Evolutionary conservation across 257 asterid species (phyloP).

Genomic region (Mitragyna speciosa): DNA sequence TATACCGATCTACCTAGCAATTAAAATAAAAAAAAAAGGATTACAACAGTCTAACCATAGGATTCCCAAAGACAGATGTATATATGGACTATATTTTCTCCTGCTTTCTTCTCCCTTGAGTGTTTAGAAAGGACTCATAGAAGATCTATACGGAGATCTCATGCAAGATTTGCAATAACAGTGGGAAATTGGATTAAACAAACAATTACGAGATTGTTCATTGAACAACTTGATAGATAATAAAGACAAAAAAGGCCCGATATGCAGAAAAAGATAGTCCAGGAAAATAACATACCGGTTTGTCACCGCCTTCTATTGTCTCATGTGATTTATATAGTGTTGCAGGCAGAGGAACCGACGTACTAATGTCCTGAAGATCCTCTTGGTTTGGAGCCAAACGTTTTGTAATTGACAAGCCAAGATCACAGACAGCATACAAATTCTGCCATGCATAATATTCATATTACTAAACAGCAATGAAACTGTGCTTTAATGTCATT

Average conservation of each 20-base stretch:
- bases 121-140: neutral
- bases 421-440: slow-evolving; percentile 72
- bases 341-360: slow-evolving; percentile 57
- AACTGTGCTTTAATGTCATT: neutral
- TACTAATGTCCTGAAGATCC: slow-evolving; percentile 53
- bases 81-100: neutral
- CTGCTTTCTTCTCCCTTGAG: neutral
- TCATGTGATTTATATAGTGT: slow-evolving; percentile 56
- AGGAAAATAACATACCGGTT: slow-evolving; percentile 45
- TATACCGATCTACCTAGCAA: no score
- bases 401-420: slow-evolving; percentile 70
- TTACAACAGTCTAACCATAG: neutral
- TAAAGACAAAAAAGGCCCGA: slow-evolving; percentile 4
- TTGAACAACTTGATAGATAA: neutral
- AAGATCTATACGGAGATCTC: neutral
- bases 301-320: slow-evolving; percentile 47
- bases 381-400: slow-evolving; percentile 57
- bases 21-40: no score
- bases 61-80: neutral
- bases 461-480: slow-evolving; percentile 24
- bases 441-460: slow-evolving; percentile 52
- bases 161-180: neutral
- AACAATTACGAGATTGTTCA: neutral
- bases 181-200: neutral
- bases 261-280: neutral